phyloP scores from a whole-genome alignment of 192 early-diverging fungal genomes.

The Gaertneriomyces sp. region DNA sequence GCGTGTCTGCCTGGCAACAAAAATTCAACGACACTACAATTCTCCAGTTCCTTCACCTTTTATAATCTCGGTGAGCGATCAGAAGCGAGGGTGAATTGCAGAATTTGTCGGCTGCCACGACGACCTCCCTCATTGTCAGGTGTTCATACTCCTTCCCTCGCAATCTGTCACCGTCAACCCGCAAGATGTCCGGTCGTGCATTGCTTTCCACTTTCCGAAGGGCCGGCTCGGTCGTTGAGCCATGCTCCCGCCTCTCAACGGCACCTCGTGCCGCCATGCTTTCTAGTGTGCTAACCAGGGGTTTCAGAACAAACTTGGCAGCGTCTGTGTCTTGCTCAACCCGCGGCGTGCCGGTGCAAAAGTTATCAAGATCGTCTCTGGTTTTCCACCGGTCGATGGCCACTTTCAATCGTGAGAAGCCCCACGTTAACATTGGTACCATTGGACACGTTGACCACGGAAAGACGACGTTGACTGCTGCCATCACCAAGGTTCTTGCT shows the following conservation, averaged over 20 bases:
- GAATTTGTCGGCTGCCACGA: no score
- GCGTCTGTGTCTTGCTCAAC: constrained; percentile 8
- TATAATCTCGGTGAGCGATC: no score
- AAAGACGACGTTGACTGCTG: constrained; percentile 97
- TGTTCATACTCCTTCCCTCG: no score
- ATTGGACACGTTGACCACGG: constrained; percentile 99
- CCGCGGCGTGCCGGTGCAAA: constrained; percentile 14
- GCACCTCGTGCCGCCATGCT: not conserved
- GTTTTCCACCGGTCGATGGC: constrained; percentile 35
- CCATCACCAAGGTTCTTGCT: constrained; percentile 95
- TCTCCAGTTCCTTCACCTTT: no score
- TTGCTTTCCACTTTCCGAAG: not conserved
- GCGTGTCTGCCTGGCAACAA: no score
- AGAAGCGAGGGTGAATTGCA: no score
- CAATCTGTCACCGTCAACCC: not conserved
- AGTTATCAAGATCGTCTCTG: constrained; percentile 13
- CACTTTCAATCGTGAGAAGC: constrained; percentile 83
- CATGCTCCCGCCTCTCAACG: constrained; percentile 1
- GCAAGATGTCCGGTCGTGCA: constrained; percentile 1
- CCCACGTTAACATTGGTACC: constrained; percentile 98
- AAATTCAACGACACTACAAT: no score
- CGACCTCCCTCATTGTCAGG: no score
- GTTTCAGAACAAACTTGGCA: not conserved
- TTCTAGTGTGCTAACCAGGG: not conserved
- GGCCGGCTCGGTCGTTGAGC: constrained; percentile 2